phyloP scores from a whole-genome alignment of 2,329 filamentous ascomycete genomes.

The Ophiocordyceps australis region DNA sequence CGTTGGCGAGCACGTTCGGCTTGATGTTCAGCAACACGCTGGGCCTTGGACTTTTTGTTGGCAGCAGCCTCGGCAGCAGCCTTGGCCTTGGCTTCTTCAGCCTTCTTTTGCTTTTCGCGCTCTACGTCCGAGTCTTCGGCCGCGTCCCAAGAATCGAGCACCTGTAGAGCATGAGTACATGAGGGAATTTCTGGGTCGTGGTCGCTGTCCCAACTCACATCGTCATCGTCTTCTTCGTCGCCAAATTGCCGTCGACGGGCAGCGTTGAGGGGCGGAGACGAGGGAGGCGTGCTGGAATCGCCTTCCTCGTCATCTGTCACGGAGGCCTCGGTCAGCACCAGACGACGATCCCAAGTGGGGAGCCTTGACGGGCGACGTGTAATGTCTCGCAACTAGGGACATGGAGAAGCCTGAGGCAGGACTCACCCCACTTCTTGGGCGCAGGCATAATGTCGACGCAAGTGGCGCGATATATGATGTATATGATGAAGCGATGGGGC shows the following conservation, averaged over 20 bases:
- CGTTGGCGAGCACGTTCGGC: constrained; percentile 35
- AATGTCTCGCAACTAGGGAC: no score
- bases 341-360: no score
- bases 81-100: constrained; percentile 70
- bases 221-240: constrained; percentile 73
- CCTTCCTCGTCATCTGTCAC: constrained; percentile 20
- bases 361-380: no score
- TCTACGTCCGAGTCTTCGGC: constrained; percentile 94
- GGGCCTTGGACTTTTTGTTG: constrained; percentile 74
- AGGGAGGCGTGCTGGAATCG: constrained; percentile 15
- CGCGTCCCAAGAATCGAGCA: constrained; percentile 92
- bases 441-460: no score
- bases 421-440: no score
- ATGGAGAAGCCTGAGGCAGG: no score
- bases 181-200: no score
- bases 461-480: no score
- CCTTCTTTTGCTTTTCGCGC: constrained; percentile 85
- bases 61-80: constrained; percentile 76
- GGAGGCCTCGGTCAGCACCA: no score
- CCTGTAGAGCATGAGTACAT: constrained; percentile 26
- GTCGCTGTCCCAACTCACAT: constrained; percentile 51
- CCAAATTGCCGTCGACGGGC: constrained; percentile 51
- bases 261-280: constrained; percentile 18
- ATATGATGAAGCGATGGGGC: no score
- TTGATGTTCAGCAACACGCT: constrained; percentile 70